These are phyloP conservation scores for Ascocoryne sarcoides DNA, from an alignment of 2,329 filamentous ascomycete species.

Conservation along the genomic window DNA sequence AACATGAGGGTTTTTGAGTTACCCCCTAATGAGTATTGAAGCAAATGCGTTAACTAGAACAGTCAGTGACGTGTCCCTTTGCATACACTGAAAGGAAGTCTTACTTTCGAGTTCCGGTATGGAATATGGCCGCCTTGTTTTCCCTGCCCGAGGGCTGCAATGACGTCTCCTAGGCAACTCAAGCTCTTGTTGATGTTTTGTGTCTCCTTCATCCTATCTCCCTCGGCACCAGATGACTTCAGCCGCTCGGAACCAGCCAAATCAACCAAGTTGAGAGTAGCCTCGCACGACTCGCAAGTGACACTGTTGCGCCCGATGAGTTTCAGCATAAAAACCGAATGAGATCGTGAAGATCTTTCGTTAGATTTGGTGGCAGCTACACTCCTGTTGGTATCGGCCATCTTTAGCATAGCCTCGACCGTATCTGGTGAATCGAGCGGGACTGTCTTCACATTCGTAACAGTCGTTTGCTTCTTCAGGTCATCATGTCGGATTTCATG, in stretches of 20 bases:
- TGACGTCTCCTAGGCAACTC: slow-evolving; percentile 87
- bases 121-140: slow-evolving; percentile 74
- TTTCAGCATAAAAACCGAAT: slow-evolving; percentile 94
- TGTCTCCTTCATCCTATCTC: slow-evolving; percentile 83
- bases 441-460: slow-evolving; percentile 72
- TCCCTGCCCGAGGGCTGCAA: slow-evolving; percentile 80
- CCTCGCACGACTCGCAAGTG: slow-evolving; percentile 79
- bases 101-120: slow-evolving; percentile 87
- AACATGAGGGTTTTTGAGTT: slow-evolving; percentile 99
- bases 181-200: slow-evolving; percentile 96
- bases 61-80: slow-evolving; percentile 1
- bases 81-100: slow-evolving; percentile 13
- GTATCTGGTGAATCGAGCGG: slow-evolving; percentile 68
- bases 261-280: slow-evolving; percentile 91
- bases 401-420: slow-evolving; percentile 70
- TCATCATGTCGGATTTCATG: slow-evolving; percentile 86
- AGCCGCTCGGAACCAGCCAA: slow-evolving; percentile 87
- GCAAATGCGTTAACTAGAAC: slow-evolving; percentile 70
- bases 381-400: slow-evolving; percentile 77
- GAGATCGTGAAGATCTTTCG: slow-evolving; percentile 85
- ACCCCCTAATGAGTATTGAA: slow-evolving; percentile 90
- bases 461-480: slow-evolving; percentile 68
- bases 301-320: slow-evolving; percentile 55
- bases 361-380: slow-evolving; percentile 98
- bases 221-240: slow-evolving; percentile 78